Evolutionary conservation across 306 rosid genomes (phyloP).

Genomic region (Phaseolus lunatus): DNA sequence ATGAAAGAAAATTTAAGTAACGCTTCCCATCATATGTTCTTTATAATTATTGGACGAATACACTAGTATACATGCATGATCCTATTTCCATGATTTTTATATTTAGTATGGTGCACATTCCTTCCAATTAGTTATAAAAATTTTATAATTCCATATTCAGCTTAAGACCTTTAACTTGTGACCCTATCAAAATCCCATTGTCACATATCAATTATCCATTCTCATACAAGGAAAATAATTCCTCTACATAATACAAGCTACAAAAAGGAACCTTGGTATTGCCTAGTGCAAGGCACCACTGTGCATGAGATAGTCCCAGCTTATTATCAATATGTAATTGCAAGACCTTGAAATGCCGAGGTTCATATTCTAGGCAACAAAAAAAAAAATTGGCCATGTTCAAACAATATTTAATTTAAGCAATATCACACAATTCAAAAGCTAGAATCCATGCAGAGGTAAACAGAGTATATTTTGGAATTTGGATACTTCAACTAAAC

Average conservation of each 20-base stretch:
- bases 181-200: conserved; percentile 26
- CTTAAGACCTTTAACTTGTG: neutral
- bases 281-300: conserved; percentile 29
- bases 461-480: conserved; percentile 7
- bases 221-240: conserved; percentile 1
- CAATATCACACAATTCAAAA: conserved; percentile 6
- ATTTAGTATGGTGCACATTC: conserved; percentile 18
- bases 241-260: conserved; percentile 20
- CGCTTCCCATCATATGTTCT: conserved; percentile 38
- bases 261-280: conserved; percentile 32
- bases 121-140: conserved; percentile 20
- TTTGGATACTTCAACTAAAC: conserved; percentile 12
- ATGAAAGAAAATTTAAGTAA: conserved; percentile 51
- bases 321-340: conserved; percentile 5
- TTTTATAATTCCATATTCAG: conserved; percentile 25
- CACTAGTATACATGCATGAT: conserved; percentile 18
- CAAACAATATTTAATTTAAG: neutral
- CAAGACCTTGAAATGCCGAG: conserved; percentile 1
- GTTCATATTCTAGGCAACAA: conserved; percentile 25
- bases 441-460: conserved; percentile 13
- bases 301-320: neutral
- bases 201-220: conserved; percentile 10
- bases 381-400: conserved; percentile 24
- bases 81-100: conserved; percentile 33
- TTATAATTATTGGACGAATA: conserved; percentile 23